Conservation (phyloP, 352 stramenopile genomes). For the Phytophthora pisi region DNA sequence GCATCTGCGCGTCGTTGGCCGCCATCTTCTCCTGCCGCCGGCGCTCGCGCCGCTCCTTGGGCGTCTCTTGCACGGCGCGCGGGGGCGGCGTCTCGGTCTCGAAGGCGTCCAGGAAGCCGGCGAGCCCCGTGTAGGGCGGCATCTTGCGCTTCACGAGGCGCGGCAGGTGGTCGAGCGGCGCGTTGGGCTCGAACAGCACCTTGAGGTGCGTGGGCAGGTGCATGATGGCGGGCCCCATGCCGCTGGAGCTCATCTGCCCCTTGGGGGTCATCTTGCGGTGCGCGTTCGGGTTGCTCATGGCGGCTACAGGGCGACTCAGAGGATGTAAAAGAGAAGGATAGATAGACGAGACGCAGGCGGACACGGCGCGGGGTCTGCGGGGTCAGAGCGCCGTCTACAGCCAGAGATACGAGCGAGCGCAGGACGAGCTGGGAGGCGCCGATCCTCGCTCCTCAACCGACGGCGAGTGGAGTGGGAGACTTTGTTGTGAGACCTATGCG, state of each 20-base stretch:
- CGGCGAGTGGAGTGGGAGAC: constrained; percentile 23
- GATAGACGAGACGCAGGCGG: constrained; percentile 9
- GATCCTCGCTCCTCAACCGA: constrained; percentile 10
- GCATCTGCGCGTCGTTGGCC: constrained; percentile 69
- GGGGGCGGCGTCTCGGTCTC: constrained; percentile 61
- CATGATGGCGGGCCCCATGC: constrained; percentile 85
- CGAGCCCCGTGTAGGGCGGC: constrained; percentile 74
- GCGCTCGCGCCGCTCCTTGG: constrained; percentile 76
- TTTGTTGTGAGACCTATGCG: constrained; percentile 10
- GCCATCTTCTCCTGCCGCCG: constrained; percentile 62
- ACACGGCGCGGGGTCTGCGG: neutral
- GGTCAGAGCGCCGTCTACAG: neutral
- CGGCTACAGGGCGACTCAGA: neutral
- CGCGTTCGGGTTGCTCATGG: constrained; percentile 65
- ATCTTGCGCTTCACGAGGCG: constrained; percentile 88
- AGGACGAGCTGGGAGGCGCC: neutral
- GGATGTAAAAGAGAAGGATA: neutral
- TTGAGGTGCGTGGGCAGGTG: constrained; percentile 82
- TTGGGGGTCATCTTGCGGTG: constrained; percentile 91
- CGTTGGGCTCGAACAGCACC: constrained; percentile 81
- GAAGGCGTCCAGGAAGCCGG: constrained; percentile 54
- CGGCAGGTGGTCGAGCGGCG: constrained; percentile 71
- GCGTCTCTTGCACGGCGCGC: constrained; percentile 73
- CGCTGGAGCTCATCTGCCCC: constrained; percentile 88
- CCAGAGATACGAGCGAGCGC: neutral